phyloP scores from a whole-genome alignment of 805 yeast species.

The Kodamaea kaohsiungensis region DNA sequence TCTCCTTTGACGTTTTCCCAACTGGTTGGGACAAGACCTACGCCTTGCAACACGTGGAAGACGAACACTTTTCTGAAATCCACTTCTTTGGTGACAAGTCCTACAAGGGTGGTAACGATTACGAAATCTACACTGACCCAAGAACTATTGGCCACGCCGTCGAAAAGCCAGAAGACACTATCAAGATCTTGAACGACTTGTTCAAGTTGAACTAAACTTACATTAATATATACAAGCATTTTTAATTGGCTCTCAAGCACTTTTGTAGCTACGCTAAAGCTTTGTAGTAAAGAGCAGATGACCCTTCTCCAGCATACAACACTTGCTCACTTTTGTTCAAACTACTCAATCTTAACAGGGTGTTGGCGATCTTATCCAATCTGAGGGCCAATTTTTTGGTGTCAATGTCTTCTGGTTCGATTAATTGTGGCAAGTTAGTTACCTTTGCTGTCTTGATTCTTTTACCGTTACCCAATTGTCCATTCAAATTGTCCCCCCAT shows the following conservation, averaged over 20 bases:
- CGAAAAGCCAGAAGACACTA: constrained; percentile 85
- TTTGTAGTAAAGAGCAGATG: constrained; percentile 65
- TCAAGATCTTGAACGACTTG: constrained; percentile 76
- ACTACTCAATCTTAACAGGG: constrained; percentile 48
- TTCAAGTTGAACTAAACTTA: constrained; percentile 50
- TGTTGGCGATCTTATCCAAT: constrained; percentile 33
- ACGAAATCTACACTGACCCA: constrained; percentile 87
- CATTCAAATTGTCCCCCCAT: constrained; percentile 85
- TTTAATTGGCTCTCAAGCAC: neutral
- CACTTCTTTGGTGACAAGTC: constrained; percentile 99
- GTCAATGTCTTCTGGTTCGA: constrained; percentile 52
- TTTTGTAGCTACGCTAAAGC: constrained; percentile 10
- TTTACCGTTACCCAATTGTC: constrained; percentile 86
- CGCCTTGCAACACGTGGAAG: constrained; percentile 87
- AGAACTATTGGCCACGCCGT: constrained; percentile 98
- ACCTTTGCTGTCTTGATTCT: constrained; percentile 60
- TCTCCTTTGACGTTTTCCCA: constrained; percentile 99
- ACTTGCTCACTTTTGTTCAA: constrained; percentile 46
- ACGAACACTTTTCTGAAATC: constrained; percentile 80
- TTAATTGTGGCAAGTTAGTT: constrained; percentile 49
- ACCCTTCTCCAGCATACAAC: constrained; percentile 59
- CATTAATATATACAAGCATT: constrained; percentile 3
- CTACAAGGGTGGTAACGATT: constrained; percentile 97
- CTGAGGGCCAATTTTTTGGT: constrained; percentile 29
- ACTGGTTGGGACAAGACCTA: constrained; percentile 99